Evolutionary conservation across 345 rosid species (phyloP), one percentile per base, ranked within the genome.

Genomic region (Melaleuca quinquenervia): DNA sequence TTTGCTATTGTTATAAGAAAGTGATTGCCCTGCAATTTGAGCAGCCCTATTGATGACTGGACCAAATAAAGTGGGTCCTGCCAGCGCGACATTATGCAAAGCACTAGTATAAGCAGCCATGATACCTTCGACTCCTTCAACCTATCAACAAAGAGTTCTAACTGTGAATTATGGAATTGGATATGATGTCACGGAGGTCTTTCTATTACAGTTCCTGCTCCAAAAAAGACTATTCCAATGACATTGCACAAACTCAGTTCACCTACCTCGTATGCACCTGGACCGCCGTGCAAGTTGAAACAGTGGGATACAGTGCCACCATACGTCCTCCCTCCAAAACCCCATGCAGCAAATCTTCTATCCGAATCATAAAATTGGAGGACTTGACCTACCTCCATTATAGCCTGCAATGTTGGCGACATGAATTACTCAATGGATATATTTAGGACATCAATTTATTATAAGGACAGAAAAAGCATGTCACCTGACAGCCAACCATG

Each of bases 31-130:
- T 13, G 96, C 99, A 52, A 92, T 93, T 75, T 86, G 87, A 44
- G 98, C 95, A 84, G 99, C 98, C 18, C 85, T 90, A 89, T 88
- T 94, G 83, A 97, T 95, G 88, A 96, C 96, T 26, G 90, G 98
- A 60, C 98, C 98, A 90, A 97, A 97, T 54, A 97, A 93, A 50
- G 98, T 97, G 48, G 99, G 99, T 78, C 99, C 98, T 2, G 99
- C 99, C 58, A 97, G 94, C 87, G 96, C 92, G 32, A 97, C 96
- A 86, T 94, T 97, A 82, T 84, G 91, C 87, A 97, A 97, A 50
- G 98, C 98, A 88, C 92, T 91, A 62, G 91, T 85, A 88, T 96
- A 96, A 86, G 98, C 95, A 84, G 91, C 44, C 97, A 96, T 93
- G 87, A 96, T 93, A 87, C 99, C 98, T 86, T 93, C 92, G 87